These are phyloP conservation scores for Ascoidea rubescens DNA, from an alignment of 805 yeast genomes.

Conservation along the genomic window DNA sequence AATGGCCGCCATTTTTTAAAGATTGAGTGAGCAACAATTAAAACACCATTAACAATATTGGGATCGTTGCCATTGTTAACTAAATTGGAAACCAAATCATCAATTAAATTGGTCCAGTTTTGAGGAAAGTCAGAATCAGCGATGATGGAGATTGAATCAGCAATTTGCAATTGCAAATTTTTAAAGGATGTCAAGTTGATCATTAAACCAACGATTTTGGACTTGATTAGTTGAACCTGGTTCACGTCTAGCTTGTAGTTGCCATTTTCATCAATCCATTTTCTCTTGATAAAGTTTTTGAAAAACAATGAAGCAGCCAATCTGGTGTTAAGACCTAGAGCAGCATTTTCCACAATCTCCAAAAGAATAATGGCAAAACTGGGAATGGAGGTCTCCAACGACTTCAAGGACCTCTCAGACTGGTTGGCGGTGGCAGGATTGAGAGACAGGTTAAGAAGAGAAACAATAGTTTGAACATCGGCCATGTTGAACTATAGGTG, in stretches of 20 bases:
- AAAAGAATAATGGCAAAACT: conserved; percentile 70
- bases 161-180: conserved; percentile 79
- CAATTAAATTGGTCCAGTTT: conserved; percentile 68
- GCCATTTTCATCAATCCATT: conserved; percentile 89
- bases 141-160: conserved; percentile 82
- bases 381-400: conserved; percentile 40
- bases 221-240: conserved; percentile 58
- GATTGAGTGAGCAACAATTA: conserved; percentile 88
- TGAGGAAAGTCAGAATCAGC: conserved; percentile 96
- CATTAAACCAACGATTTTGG: conserved; percentile 78
- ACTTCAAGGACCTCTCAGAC: conserved; percentile 52
- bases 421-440: conserved; percentile 47
- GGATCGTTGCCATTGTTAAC: conserved; percentile 41
- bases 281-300: conserved; percentile 72
- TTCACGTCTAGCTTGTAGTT: conserved; percentile 42
- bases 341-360: conserved; percentile 58
- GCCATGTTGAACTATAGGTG: no score
- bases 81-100: conserved; percentile 56
- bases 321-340: conserved; percentile 41
- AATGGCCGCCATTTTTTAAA: conserved; percentile 95
- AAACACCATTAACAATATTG: conserved; percentile 67
- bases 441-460: conserved; percentile 48
- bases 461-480: conserved; percentile 27
- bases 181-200: conserved; percentile 48
- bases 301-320: conserved; percentile 85